Conservation (phyloP, 805 yeast genomes). For the Wickerhamomyces queroliae region DNA sequence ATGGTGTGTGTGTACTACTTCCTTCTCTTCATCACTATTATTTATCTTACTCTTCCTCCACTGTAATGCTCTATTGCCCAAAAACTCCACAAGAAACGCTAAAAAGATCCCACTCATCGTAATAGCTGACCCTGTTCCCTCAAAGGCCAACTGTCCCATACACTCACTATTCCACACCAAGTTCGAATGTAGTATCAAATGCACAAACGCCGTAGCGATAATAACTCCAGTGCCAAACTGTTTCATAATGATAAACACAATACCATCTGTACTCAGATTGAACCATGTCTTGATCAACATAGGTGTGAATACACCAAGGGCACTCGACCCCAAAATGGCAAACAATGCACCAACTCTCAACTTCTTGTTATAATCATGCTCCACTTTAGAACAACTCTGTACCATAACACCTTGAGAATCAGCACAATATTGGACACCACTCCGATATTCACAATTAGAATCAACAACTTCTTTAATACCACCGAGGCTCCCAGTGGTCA, state of each 20-base stretch:
- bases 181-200: constrained; percentile 13
- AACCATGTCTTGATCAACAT: constrained; percentile 6
- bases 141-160: constrained; percentile 11
- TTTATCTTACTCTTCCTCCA: constrained; percentile 1
- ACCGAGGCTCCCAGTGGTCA: too few relatives aligned
- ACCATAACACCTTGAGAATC: too few relatives aligned
- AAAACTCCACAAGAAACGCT: constrained; percentile 12
- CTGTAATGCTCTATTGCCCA: constrained; percentile 7
- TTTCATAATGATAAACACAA: constrained; percentile 8
- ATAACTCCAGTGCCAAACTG: constrained; percentile 19
- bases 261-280: constrained; percentile 5
- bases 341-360: constrained; percentile 15
- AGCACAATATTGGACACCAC: too few relatives aligned
- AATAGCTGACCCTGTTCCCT: constrained; percentile 13
- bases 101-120: constrained; percentile 16
- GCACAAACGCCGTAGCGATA: constrained; percentile 17
- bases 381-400: too few relatives aligned
- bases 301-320: constrained; percentile 13
- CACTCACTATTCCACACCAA: constrained; percentile 15
- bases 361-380: constrained; percentile 12
- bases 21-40: too few relatives aligned
- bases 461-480: too few relatives aligned
- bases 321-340: constrained; percentile 10
- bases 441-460: too few relatives aligned
- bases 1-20: too few relatives aligned